A percentile compares a stretch with the other conserved stretches of the same genome.
Evolutionary conservation across 2,329 filamentous ascomycete species (phyloP).

Genomic region (Plectosphaerella plurivora): DNA sequence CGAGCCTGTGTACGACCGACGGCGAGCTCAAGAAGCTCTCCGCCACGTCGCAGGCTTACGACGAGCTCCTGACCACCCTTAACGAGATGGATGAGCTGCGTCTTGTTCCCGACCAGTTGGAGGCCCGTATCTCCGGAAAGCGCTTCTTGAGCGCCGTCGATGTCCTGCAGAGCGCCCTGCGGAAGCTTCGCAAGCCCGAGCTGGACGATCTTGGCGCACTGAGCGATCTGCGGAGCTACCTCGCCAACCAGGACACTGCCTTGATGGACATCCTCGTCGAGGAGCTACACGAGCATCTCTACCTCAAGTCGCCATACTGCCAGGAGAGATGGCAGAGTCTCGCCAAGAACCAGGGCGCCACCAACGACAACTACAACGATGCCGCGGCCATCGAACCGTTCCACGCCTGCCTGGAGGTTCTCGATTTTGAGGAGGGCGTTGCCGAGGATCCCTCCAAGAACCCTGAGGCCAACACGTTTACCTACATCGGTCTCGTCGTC

Average conservation of each 20-base stretch:
- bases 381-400: constrained; percentile 47
- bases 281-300: constrained; percentile 93
- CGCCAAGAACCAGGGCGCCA: constrained; percentile 58
- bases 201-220: constrained; percentile 89
- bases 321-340: constrained; percentile 92
- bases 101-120: constrained; percentile 83
- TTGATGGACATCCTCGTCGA: constrained; percentile 95
- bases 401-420: constrained; percentile 52
- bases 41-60: constrained; percentile 82
- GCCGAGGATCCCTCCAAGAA: constrained; percentile 89
- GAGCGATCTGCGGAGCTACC: constrained; percentile 78
- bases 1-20: constrained; percentile 77
- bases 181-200: constrained; percentile 79
- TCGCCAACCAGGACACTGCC: constrained; percentile 87
- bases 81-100: constrained; percentile 84
- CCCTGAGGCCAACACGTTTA: constrained; percentile 91
- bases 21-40: constrained; percentile 90
- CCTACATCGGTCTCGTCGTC: constrained; percentile 82
- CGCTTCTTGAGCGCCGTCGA: constrained; percentile 90
- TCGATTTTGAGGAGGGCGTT: constrained; percentile 58
- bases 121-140: constrained; percentile 94
- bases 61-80: constrained; percentile 80
- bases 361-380: constrained; percentile 43
- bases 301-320: constrained; percentile 96
- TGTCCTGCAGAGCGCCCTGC: constrained; percentile 80